Evolutionary conservation across 2,329 filamentous ascomycete species (phyloP), one percentile per base, ranked within the genome.

Genomic region (Penicillium glabrum): DNA sequence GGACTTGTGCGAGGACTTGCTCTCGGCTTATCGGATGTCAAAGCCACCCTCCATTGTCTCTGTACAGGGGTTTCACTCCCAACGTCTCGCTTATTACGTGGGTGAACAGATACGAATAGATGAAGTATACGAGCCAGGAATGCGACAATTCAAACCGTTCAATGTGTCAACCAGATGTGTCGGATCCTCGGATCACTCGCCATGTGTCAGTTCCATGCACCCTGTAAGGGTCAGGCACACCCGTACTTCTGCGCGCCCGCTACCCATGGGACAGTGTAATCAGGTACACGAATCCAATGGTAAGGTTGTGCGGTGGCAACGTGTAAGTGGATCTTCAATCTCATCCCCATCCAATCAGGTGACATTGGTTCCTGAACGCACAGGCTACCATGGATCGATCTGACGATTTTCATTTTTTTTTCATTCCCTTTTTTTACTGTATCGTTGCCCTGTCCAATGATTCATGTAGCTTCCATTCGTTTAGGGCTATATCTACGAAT

Each of bases 11-110:
- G 50, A 44, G 11, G 37, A 31, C 2, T 33, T 29, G 39, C 13
- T 11, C 29, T 48, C 27, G 29, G 50, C 50, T 53, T 53, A 53
- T 53, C 50, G 50, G 41, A 46, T 35, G 39, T 21, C 50, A 16
- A 45, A n/a, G 41, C 50, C 26, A 14, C 29, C 50, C 48, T 51
- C 48, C 48, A 52, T 24, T 13, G 29, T 16, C 45, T 29, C 27
- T 29, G 10, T 29, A 29, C 10, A 16, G 29, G 13, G 46, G 46
- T 49, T 39, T 49, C 46, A 27, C 23, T 46, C n/a, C 13, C 14
- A 21, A 35, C 5, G 13, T 39, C 24, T 48, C 46, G n/a, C 45
- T 26, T 46, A 31, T 8, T 24, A 26, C 23, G 43, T n/a, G 24
- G 23, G 43, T 24, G 8, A 27, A 45, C 11, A 3, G 43, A 13